These are phyloP conservation scores for Sporothrix globosa DNA, from an alignment of 2,329 filamentous ascomycete genomes.

Conservation along the genomic window DNA sequence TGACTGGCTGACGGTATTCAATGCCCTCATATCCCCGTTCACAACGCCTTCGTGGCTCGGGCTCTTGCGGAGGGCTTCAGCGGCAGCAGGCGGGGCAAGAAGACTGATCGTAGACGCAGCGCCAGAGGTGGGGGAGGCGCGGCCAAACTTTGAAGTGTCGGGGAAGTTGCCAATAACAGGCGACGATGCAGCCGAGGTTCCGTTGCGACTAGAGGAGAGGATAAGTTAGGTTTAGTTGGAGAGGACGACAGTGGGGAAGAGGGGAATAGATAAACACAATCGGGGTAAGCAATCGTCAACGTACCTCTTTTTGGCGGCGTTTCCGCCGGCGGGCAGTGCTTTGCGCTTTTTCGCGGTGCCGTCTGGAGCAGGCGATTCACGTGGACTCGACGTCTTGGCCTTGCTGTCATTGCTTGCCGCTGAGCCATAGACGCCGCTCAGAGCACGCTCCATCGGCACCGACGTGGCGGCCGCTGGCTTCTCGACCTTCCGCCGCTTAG, in stretches of 20 bases:
- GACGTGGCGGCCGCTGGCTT: slow-evolving; percentile 56
- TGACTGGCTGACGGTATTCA: neutral
- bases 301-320: slow-evolving; percentile 79
- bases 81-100: neutral
- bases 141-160: slow-evolving; percentile 58
- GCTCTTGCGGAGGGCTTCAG: slow-evolving; percentile 18
- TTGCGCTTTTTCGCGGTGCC: slow-evolving; percentile 70
- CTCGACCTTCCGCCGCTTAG: slow-evolving; percentile 82
- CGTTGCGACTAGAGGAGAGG: slow-evolving; percentile 37
- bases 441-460: slow-evolving; percentile 66
- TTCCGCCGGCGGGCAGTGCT: slow-evolving; percentile 65
- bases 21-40: neutral
- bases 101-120: neutral
- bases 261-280: slow-evolving; percentile 41
- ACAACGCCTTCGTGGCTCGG: slow-evolving; percentile 13
- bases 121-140: slow-evolving; percentile 60
- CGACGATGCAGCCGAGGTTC: slow-evolving; percentile 71
- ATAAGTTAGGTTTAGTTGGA: neutral
- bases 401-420: slow-evolving; percentile 52
- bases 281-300: neutral
- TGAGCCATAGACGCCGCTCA: slow-evolving; percentile 59
- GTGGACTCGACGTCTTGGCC: slow-evolving; percentile 64
- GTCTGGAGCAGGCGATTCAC: slow-evolving; percentile 69
- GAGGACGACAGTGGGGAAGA: neutral
- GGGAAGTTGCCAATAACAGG: slow-evolving; percentile 71